phyloP scores from a whole-genome alignment of 257 asterid species.

The Solanum clarkiae region DNA sequence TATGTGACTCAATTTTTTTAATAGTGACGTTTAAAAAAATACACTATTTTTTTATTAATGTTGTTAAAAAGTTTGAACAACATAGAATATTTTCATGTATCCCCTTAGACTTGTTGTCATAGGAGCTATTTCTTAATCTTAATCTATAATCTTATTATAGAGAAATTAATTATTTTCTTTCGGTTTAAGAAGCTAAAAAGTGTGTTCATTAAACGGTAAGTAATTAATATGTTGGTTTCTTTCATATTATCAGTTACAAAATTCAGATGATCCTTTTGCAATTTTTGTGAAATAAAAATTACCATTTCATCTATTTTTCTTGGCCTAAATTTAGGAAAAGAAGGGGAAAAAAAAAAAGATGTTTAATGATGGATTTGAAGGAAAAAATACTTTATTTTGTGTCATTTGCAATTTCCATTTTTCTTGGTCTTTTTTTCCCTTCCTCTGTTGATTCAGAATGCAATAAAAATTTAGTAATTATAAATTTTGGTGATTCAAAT shows the following conservation, averaged over 20 bases:
- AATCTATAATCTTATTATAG: not conserved
- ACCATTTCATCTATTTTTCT: not conserved
- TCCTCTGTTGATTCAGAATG: not conserved
- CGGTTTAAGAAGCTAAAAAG: not conserved
- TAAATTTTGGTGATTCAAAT: constrained; percentile 45
- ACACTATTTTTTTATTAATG: too few species aligned
- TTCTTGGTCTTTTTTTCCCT: not conserved
- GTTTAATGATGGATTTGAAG: not conserved
- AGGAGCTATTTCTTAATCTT: not conserved
- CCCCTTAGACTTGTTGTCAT: too few species aligned
- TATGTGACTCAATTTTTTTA: too few species aligned
- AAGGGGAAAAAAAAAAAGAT: not conserved
- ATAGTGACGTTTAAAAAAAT: too few species aligned
- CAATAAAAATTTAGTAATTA: constrained; percentile 16
- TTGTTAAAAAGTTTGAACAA: too few species aligned
- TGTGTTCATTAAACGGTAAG: not conserved
- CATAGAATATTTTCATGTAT: too few species aligned
- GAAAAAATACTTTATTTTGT: not conserved
- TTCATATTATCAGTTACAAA: not conserved
- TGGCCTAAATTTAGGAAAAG: not conserved
- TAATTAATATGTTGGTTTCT: not conserved
- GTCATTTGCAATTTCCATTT: not conserved
- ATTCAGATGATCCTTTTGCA: not conserved
- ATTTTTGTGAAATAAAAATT: not conserved
- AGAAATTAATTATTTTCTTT: not conserved